Base-by-base conservation (phyloP, 1,139 yeast species). In the Saccharomyces hybrid region DNA sequence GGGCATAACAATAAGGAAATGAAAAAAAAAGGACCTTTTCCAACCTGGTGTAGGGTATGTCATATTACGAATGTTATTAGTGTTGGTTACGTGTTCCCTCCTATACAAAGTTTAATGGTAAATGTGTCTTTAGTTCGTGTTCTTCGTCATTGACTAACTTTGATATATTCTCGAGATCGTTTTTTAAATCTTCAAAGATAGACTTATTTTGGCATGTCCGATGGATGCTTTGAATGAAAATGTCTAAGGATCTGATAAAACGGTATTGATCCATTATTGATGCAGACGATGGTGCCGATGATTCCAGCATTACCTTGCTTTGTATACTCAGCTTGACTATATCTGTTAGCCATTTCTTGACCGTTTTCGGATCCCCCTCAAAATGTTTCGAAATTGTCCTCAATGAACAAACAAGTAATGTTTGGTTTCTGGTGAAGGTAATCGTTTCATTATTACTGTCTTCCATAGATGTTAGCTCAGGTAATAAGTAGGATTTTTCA, bases 321-420 rank as follows among this genome's bases (percentile, higher is more conserved):
- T 64, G 64, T 16, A 65, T 58, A 50, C 69, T 65, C 47, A 62
- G 50, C 50, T 63, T 62, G 1, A 67, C 68, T n/a, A 65, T 57
- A 9, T 58, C 58, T 3, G 62, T 53, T 46, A 57, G 51, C 61
- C 61, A 55, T 47, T 55, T 54, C 48, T 55, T 53, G 16, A 52
- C 49, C 50, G 42, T 51, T 32, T 49, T 41, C 19, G 55, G 54
- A 49, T 49, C 50, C 5, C 32, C 7, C 21, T 24, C 24, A 31
- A 52, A 21, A 42, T 54, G 56, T 28, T 56, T 55, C 41, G 59
- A 56, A 12, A 60, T 19, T 2, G 50, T 14, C 38, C 56, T 48
- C n/a, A 61, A 31, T 2, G 53, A 27, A 3, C 50, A 24, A 3
- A 61, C 48, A 29, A 60, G 58, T 24, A 58, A 21, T 4, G 21